phyloP scores from a whole-genome alignment of 2,329 filamentous ascomycete species.

The Cadophora gregata region DNA sequence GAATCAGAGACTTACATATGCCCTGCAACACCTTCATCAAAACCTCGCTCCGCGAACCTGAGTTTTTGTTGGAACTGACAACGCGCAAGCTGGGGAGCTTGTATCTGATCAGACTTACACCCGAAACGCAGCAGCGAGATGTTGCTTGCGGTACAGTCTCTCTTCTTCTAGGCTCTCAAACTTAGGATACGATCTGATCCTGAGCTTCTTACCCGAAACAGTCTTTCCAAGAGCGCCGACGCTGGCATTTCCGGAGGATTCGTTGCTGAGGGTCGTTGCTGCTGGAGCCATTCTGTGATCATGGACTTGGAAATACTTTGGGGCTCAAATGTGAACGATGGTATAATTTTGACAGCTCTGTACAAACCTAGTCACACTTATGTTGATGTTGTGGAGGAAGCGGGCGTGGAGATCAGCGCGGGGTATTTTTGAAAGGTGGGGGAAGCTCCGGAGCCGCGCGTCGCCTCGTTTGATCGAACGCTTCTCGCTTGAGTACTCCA shows the following conservation, averaged over 20 bases:
- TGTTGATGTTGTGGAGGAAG: constrained; percentile 1
- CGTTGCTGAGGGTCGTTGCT: constrained; percentile 45
- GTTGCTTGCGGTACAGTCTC: constrained; percentile 39
- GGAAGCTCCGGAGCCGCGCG: not conserved
- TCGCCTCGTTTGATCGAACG: not conserved
- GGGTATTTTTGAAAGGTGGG: constrained; percentile 5
- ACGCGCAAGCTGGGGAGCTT: not conserved
- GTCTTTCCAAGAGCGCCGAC: constrained; percentile 54
- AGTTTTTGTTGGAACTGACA: not conserved
- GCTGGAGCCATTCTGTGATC: constrained; percentile 45
- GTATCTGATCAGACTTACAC: constrained; percentile 20
- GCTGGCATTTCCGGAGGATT: constrained; percentile 49
- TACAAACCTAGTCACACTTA: not conserved
- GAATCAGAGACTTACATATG: constrained; percentile 52
- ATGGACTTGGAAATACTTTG: not conserved
- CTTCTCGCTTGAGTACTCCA: not conserved
- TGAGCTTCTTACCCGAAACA: constrained; percentile 51
- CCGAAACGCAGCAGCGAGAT: constrained; percentile 40
- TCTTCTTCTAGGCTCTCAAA: constrained; percentile 38
- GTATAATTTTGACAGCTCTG: not conserved
- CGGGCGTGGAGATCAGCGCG: not conserved
- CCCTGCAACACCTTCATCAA: constrained; percentile 65
- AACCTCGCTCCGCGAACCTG: constrained; percentile 37
- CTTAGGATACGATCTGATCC: constrained; percentile 51
- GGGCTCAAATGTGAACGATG: not conserved